These are phyloP conservation scores for Phytophthora crassamura DNA, from an alignment of 352 stramenopile species.

Conservation along the genomic window DNA sequence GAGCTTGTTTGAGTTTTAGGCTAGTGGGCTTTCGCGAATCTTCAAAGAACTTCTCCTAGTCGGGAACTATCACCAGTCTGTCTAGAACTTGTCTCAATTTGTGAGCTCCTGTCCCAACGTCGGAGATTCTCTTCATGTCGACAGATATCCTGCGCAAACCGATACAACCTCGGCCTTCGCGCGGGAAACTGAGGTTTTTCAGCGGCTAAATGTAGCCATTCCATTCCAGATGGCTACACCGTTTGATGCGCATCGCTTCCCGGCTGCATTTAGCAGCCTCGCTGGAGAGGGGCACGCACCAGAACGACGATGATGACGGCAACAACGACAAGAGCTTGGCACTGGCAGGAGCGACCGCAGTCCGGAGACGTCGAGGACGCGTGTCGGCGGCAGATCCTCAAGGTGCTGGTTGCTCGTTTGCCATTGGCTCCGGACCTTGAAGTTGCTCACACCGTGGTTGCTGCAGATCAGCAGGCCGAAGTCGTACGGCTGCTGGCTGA, in stretches of 20 bases:
- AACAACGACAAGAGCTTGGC: constrained; percentile 40
- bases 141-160: constrained; percentile 3
- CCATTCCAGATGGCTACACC: too few species aligned
- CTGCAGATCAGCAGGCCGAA: constrained; percentile 56
- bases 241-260: neutral
- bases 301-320: constrained; percentile 2
- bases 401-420: constrained; percentile 31
- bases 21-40: too few species aligned
- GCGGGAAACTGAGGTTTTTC: neutral
- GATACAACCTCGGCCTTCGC: neutral
- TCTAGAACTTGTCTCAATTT: too few species aligned
- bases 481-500: constrained; percentile 55
- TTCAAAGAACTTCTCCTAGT: too few species aligned
- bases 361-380: constrained; percentile 39
- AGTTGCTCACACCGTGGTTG: constrained; percentile 10
- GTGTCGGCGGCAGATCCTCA: constrained; percentile 53
- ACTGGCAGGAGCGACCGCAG: constrained; percentile 74
- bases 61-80: too few species aligned
- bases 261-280: constrained; percentile 7
- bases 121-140: too few species aligned
- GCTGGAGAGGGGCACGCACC: neutral
- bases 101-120: too few species aligned
- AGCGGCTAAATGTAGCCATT: neutral
- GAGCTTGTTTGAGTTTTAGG: too few species aligned
- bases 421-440: neutral